Base-by-base conservation (phyloP, 2,329 filamentous ascomycete genomes). In the Phaeosphaeria sp. region DNA sequence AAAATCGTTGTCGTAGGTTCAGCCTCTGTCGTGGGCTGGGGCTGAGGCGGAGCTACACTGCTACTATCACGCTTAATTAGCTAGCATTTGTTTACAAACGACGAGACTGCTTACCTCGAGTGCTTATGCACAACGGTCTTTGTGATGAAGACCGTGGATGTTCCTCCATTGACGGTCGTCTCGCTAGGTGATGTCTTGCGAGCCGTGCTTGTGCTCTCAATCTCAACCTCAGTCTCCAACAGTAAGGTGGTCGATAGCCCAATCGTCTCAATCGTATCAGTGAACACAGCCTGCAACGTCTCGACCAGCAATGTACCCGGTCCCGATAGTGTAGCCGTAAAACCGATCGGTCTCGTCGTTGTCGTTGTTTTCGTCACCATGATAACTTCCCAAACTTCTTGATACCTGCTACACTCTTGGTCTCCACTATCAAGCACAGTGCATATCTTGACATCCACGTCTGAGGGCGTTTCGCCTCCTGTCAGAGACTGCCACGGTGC, bases 401-500 rank as follows among this genome's bases (percentile, higher is more conserved):
- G 77, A 48, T 78, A 76, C 5, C 71, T 73, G 21, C 78, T 65
- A 65, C 79, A 82, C 49, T 78, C 71, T 44, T 75, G 63, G 6
- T 69, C 74, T 18, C 71, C 77, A 54, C 79, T 72, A 13, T 69
- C 63, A 47, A 73, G 66, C 6, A 68, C 66, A 1, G 71, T 74
- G 69, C 79, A 82, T 42, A 81, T 71, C 56, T 80, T 79, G 42
- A 77, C 71, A 33, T 77, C 75, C 20, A 82, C 76, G 43, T 80
- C 74, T 1, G 69, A 67, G 2, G 80, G 79, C 1, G 69, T 63
- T 0, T 70, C 67, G 15, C 77, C 79, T 6, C 73, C 71, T 0
- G 79, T 80, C 39, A 81, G 63, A 1, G 77, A 73, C 55, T 79
- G 73, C 80, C 79, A 82, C 1, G 78, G 76, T 0, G 79, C 80